These are phyloP conservation scores for Apiospora sp. DNA, from an alignment of 2,329 filamentous ascomycete species.

Conservation along the genomic window DNA sequence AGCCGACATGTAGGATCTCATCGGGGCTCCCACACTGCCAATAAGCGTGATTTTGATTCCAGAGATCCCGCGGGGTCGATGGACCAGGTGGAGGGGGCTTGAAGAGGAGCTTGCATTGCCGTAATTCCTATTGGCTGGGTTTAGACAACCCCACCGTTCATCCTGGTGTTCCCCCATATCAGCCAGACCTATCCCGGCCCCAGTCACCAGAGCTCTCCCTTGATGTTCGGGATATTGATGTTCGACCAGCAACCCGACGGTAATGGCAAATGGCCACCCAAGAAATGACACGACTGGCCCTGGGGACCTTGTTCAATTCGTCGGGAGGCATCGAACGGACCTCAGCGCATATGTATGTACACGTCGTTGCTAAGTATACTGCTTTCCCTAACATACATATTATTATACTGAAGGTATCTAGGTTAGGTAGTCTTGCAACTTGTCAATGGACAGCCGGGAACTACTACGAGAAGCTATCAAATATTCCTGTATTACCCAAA, in stretches of 20 bases:
- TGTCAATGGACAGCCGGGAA: not conserved
- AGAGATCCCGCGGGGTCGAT: constrained; percentile 6
- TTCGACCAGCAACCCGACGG: not conserved
- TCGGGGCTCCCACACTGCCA: too few species aligned
- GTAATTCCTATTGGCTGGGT: constrained; percentile 9
- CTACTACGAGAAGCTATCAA: not conserved
- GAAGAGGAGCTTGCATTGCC: not conserved
- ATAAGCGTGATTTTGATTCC: not conserved
- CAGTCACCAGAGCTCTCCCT: not conserved
- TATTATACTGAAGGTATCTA: too few species aligned
- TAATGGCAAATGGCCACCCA: not conserved
- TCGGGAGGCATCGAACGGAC: not conserved
- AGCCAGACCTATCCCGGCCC: too few species aligned
- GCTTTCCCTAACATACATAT: too few species aligned
- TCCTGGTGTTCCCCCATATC: not conserved
- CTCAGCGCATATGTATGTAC: too few species aligned
- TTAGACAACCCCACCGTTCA: not conserved
- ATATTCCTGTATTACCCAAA: not conserved
- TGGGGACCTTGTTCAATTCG: too few species aligned
- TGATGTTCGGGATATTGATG: not conserved
- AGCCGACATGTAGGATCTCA: not conserved
- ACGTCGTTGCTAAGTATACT: too few species aligned
- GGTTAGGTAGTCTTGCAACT: not conserved
- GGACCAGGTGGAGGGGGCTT: not conserved
- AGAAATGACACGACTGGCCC: too few species aligned